These are phyloP conservation scores for Gastrodia elata DNA, from an alignment of 106 monocot species.

Conservation along the genomic window DNA sequence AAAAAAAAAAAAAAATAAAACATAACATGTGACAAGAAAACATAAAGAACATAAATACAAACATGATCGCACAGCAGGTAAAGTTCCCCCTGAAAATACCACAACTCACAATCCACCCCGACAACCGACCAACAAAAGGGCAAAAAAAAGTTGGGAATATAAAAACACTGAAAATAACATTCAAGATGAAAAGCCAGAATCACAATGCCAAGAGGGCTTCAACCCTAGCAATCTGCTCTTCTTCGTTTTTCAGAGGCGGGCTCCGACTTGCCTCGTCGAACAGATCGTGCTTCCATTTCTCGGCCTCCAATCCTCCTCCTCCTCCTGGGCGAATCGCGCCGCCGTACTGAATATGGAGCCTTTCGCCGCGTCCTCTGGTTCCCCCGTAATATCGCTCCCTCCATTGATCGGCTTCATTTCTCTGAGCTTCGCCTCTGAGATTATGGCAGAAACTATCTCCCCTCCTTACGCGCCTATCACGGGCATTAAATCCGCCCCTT, in stretches of 20 bases:
- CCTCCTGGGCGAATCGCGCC: slow-evolving; percentile 15
- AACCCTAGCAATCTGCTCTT: slow-evolving; percentile 85
- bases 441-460: slow-evolving; percentile 15
- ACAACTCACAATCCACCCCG: no score
- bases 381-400: slow-evolving; percentile 36
- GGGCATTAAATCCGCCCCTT: slow-evolving; percentile 14
- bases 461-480: slow-evolving; percentile 22
- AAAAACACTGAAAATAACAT: no score
- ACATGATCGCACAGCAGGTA: no score
- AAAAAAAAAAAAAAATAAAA: no score
- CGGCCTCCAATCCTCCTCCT: slow-evolving; percentile 30
- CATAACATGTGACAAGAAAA: no score
- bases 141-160: no score
- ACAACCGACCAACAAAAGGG: no score
- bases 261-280: slow-evolving; percentile 75
- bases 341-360: slow-evolving; percentile 19
- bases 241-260: slow-evolving; percentile 65
- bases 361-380: slow-evolving; percentile 28
- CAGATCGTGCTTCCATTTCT: slow-evolving; percentile 94
- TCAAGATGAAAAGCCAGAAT: not conserved
- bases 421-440: slow-evolving; percentile 12
- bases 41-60: no score
- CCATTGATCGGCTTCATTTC: slow-evolving; percentile 22
- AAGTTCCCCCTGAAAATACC: no score
- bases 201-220: slow-evolving; percentile 65